phyloP scores from a whole-genome alignment of 352 stramenopile species.

The Phytophthora syringae region DNA sequence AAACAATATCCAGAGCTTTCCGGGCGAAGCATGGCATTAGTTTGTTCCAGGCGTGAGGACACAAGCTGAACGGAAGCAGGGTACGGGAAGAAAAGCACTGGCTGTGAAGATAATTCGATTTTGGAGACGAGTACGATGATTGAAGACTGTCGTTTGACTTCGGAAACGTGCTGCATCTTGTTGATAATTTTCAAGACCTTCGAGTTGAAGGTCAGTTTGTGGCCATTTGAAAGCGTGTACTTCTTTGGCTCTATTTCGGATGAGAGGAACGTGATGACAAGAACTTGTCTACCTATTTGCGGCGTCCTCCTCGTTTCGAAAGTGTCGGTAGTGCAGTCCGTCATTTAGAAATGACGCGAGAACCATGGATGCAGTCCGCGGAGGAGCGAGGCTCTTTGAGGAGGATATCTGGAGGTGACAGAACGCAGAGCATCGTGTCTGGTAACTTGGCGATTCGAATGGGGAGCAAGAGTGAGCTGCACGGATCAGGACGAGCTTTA shows the following conservation, averaged over 20 bases:
- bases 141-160: constrained; percentile 26
- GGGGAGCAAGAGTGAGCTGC: constrained; percentile 21
- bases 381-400: constrained; percentile 24
- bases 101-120: constrained; percentile 32
- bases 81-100: constrained; percentile 75
- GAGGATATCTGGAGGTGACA: constrained; percentile 14
- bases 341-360: constrained; percentile 26
- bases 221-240: not conserved
- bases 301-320: constrained; percentile 18
- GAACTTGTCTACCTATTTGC: constrained; percentile 28
- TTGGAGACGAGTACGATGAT: constrained; percentile 70
- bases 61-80: constrained; percentile 44
- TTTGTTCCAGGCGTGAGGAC: no score
- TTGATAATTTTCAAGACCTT: not conserved
- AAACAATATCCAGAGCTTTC: no score
- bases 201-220: constrained; percentile 8
- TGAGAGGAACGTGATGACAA: not conserved
- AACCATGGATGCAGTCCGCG: constrained; percentile 23
- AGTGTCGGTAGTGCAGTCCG: not conserved
- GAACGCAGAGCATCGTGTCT: constrained; percentile 10
- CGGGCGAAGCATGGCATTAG: no score
- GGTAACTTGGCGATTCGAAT: constrained; percentile 19
- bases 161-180: constrained; percentile 26
- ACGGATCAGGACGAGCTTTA: constrained; percentile 12
- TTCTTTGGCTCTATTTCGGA: constrained; percentile 17